A percentile compares a stretch with the other conserved stretches of the same genome.
Evolutionary conservation across 2,329 filamentous ascomycete genomes (phyloP).

Genomic region (Phaeosphaeriaceae sp.): DNA sequence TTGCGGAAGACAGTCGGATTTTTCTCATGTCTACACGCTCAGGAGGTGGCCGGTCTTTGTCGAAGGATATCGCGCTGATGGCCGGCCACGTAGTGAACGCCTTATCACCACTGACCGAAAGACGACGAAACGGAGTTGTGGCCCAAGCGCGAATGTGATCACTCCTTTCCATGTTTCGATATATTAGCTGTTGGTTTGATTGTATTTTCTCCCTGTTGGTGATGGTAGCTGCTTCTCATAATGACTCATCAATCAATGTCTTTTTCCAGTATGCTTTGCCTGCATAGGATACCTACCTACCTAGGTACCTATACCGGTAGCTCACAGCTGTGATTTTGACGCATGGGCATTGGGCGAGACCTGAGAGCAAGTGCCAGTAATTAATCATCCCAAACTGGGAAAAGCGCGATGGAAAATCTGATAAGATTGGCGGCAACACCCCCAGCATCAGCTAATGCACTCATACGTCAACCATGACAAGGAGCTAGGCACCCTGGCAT

Average conservation of each 20-base stretch:
- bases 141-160: constrained; percentile 42
- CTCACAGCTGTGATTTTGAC: no score
- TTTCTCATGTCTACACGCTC: constrained; percentile 43
- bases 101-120: constrained; percentile 21
- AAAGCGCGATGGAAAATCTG: constrained; percentile 21
- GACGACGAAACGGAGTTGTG: constrained; percentile 24
- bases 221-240: no score
- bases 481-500: constrained; percentile 11
- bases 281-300: no score
- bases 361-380: no score
- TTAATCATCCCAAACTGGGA: neutral
- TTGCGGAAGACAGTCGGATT: constrained; percentile 36
- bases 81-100: constrained; percentile 42
- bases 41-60: constrained; percentile 42
- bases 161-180: no score
- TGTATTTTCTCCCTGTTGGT: neutral
- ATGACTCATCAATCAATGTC: no score
- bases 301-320: no score
- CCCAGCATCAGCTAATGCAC: constrained; percentile 16
- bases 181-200: neutral
- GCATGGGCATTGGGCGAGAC: no score
- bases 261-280: no score
- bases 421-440: constrained; percentile 21
- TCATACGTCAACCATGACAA: neutral
- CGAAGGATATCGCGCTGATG: constrained; percentile 43